phyloP scores from a whole-genome alignment of 2,329 filamentous ascomycete genomes.

The Colletotrichum sp. region DNA sequence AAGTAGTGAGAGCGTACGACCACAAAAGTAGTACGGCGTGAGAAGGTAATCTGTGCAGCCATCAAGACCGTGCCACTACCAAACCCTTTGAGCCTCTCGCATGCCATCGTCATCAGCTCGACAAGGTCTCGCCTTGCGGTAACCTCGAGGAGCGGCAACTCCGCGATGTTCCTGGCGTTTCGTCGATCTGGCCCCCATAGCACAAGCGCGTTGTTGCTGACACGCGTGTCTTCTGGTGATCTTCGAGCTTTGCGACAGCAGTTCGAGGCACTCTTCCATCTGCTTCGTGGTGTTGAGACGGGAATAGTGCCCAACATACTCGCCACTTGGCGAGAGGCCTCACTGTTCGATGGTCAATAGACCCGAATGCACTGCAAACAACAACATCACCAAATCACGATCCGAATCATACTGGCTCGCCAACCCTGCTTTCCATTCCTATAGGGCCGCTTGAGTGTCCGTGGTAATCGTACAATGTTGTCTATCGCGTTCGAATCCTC shows the following conservation, averaged over 20 bases:
- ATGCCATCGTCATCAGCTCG: conserved; percentile 10
- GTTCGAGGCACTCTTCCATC: background rate
- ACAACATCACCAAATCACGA: background rate
- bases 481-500: conserved; percentile 21
- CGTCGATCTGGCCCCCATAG: background rate
- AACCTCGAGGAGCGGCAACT: background rate
- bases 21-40: background rate
- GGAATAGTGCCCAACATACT: background rate
- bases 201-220: background rate
- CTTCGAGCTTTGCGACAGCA: background rate
- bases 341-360: background rate
- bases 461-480: conserved; percentile 23
- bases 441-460: conserved; percentile 18
- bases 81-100: background rate
- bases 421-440: conserved; percentile 19
- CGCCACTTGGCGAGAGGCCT: conserved; percentile 20
- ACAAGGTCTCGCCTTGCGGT: background rate
- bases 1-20: background rate
- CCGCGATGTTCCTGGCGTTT: background rate
- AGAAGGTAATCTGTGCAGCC: background rate
- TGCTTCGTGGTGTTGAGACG: background rate
- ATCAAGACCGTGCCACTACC: too few species aligned
- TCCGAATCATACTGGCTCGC: background rate
- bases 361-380: background rate
- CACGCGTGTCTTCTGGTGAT: background rate